Evolutionary conservation across 331 rosid species (phyloP), one percentile per base, ranked within the genome.

Genomic region (Quercus tomentella): DNA sequence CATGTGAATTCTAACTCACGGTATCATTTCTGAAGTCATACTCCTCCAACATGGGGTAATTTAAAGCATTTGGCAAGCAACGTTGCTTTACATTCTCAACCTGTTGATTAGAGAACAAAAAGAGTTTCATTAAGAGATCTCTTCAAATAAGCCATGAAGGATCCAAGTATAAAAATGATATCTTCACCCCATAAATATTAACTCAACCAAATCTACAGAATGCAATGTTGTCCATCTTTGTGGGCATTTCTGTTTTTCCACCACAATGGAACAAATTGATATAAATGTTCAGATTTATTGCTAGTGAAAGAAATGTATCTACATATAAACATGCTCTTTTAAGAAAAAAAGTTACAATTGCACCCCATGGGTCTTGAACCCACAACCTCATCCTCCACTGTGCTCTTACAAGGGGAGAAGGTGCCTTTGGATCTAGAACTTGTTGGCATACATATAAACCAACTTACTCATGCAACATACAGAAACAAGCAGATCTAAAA

Each of bases 1-100:
- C 63, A 60, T 66, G 20, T 43, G 69, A 70, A 65, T 54, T 61
- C 82, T 75, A 77, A 87, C 96, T 91, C 79, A 93, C 98, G 0
- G 96, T 93, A 85, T 95, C 99, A 63, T 95, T 95, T 91, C 97
- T 88, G 88, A 95, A 95, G 89, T 95, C 98, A 56, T 95, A 95
- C 90, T 93, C 99, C 89, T 95, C 98, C 89, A 95, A 81, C 97
- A 95, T 93, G 62, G 99, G 99, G 90, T 91, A 95, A 86, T 95
- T 93, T 77, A 95, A 83, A 49, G 97, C 97, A 85, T 90, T 90
- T 52, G 97, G 97, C 93, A 95, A 82, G 84, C 98, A 95, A 31
- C 94, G 97, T 80, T 95, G 97, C 90, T 95, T 95, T 65, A 93
- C 97, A 84, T 93, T 95, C 85, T 95, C 99, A 76, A 95, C 99